phyloP scores from a whole-genome alignment of 78 protist species.

The Dictyostelium intermedium region DNA sequence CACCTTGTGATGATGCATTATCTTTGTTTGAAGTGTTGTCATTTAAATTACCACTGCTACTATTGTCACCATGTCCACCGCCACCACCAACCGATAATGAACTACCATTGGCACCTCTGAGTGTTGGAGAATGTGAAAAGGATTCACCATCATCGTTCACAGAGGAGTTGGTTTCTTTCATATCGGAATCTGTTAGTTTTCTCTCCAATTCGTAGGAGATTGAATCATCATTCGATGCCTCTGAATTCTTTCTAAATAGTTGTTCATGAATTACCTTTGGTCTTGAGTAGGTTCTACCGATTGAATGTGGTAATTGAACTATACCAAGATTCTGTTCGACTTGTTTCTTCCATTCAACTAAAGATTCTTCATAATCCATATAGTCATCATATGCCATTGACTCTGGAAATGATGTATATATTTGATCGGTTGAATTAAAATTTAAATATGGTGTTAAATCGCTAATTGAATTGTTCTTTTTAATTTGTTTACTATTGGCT shows the following conservation, averaged over 20 bases:
- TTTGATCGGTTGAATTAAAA: constrained; percentile 28
- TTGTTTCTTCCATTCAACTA: constrained; percentile 48
- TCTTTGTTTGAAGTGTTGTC: background rate
- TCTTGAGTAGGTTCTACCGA: constrained; percentile 63
- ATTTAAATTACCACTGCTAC: background rate
- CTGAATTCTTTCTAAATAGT: constrained; percentile 63
- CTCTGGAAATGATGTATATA: constrained; percentile 47
- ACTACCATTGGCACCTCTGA: background rate
- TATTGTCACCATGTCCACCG: background rate
- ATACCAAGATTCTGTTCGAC: constrained; percentile 2
- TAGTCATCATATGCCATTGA: constrained; percentile 13
- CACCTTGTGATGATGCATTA: background rate
- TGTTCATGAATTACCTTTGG: constrained; percentile 28
- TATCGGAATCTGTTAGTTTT: constrained; percentile 39
- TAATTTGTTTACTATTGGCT: background rate
- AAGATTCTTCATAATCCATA: constrained; percentile 64
- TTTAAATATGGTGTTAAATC: background rate
- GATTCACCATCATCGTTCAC: background rate
- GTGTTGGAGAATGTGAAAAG: background rate
- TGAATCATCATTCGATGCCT: constrained; percentile 74
- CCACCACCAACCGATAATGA: background rate
- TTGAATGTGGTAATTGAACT: constrained; percentile 30
- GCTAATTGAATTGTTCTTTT: background rate
- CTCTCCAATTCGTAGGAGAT: constrained; percentile 32
- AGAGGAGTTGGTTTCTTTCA: background rate